Conservation (phyloP, 495 filamentous ascomycete species). For the Pyrenula aspistea region DNA sequence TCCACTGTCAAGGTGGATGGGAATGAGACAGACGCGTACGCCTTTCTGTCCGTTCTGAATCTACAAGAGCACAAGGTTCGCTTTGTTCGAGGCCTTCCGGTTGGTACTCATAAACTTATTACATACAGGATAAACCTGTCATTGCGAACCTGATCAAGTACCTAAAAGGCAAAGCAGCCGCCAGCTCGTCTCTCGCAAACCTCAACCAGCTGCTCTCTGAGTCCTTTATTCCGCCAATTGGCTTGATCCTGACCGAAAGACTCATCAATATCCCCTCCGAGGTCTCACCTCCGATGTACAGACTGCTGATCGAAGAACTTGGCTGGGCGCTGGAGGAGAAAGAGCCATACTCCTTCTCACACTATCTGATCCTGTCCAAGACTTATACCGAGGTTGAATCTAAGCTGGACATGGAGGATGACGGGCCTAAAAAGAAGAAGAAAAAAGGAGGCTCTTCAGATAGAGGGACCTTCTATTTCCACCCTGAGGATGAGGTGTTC, state of each 20-base stretch:
- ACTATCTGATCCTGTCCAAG: constrained; percentile 85
- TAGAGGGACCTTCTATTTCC: constrained; percentile 69
- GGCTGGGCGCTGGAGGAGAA: constrained; percentile 78
- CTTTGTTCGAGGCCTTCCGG: too few species aligned
- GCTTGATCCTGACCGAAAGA: constrained; percentile 79
- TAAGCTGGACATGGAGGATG: constrained; percentile 56
- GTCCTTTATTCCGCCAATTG: constrained; percentile 44
- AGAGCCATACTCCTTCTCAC: constrained; percentile 86
- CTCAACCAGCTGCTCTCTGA: constrained; percentile 44
- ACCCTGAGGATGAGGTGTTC: constrained; percentile 91
- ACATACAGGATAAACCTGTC: constrained; percentile 49
- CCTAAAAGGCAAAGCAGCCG: constrained; percentile 45
- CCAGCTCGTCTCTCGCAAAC: constrained; percentile 37
- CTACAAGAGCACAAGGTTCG: constrained; percentile 58
- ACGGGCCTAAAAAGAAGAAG: constrained; percentile 64
- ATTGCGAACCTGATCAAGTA: constrained; percentile 62
- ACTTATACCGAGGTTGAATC: constrained; percentile 82
- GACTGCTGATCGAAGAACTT: constrained; percentile 88
- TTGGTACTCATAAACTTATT: not conserved
- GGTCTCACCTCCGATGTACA: constrained; percentile 91
- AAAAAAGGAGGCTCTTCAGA: constrained; percentile 42
- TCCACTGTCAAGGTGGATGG: constrained; percentile 94
- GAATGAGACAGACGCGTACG: constrained; percentile 88
- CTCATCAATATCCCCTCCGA: constrained; percentile 92
- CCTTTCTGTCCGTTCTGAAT: constrained; percentile 85